phyloP scores from a whole-genome alignment of 1,284 basidiomycete genomes.

The Caloboletus inedulis region DNA sequence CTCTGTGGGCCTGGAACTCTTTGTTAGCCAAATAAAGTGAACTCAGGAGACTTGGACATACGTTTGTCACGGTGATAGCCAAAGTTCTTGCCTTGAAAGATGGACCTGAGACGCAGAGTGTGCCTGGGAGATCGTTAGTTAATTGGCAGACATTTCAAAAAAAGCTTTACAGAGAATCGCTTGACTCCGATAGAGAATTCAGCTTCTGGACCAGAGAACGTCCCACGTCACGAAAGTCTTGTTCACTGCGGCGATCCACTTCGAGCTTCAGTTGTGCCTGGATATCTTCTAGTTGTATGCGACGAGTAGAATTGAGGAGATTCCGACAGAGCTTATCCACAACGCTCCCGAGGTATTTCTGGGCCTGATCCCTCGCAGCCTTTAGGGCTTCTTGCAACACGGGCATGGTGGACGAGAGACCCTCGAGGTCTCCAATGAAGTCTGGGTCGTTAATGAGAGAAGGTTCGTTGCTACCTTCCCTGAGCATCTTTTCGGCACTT shows the following conservation, averaged over 20 bases:
- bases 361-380: slow-evolving; percentile 19
- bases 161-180: slow-evolving; percentile 20
- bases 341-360: slow-evolving; percentile 21
- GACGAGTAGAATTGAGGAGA: slow-evolving; percentile 11
- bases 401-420: slow-evolving; percentile 11
- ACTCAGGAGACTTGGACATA: not conserved
- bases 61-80: not conserved
- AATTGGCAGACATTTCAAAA: not conserved
- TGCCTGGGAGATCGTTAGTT: slow-evolving; percentile 9
- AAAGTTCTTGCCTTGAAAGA: slow-evolving; percentile 1
- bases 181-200: slow-evolving; percentile 22
- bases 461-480: slow-evolving; percentile 18
- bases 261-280: slow-evolving; percentile 23
- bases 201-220: slow-evolving; percentile 24
- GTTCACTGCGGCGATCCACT: slow-evolving; percentile 16
- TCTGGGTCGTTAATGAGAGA: slow-evolving; percentile 26
- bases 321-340: slow-evolving; percentile 24
- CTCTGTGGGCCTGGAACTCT: slow-evolving; percentile 9
- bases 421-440: slow-evolving; percentile 32
- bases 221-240: slow-evolving; percentile 16
- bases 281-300: slow-evolving; percentile 27
- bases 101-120: slow-evolving; percentile 16
- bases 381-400: slow-evolving; percentile 23
- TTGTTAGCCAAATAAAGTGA: not conserved
- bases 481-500: slow-evolving; percentile 24